Conservation (phyloP, 805 yeast species). For the Teunomyces cretensis region DNA sequence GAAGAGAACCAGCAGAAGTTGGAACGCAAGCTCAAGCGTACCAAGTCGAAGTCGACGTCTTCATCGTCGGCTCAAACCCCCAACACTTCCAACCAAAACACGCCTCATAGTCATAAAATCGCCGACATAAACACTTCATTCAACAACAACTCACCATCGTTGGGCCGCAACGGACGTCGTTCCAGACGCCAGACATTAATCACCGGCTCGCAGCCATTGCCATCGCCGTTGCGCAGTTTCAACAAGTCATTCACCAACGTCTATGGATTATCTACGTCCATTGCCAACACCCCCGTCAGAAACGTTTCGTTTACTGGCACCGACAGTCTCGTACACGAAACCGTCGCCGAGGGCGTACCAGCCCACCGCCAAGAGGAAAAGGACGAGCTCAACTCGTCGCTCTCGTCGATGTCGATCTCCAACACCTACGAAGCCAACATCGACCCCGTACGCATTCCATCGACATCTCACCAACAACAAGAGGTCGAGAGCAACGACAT, state of each 20-base stretch:
- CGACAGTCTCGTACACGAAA: neutral
- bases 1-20: constrained; percentile 51
- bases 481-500: constrained; percentile 9
- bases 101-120: neutral
- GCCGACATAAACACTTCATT: neutral
- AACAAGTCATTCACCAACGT: constrained; percentile 39
- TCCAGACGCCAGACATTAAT: constrained; percentile 73
- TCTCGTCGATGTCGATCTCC: constrained; percentile 44
- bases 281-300: constrained; percentile 40
- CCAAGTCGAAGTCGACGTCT: constrained; percentile 12
- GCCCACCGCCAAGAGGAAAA: constrained; percentile 11
- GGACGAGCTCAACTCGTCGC: constrained; percentile 34
- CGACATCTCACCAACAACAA: constrained; percentile 9
- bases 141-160: constrained; percentile 31
- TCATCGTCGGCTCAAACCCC: constrained; percentile 1
- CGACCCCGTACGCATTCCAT: constrained; percentile 12
- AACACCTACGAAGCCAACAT: constrained; percentile 16
- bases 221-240: constrained; percentile 75
- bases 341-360: neutral
- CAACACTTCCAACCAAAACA: constrained; percentile 1
- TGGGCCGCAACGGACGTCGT: constrained; percentile 48
- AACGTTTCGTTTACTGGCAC: constrained; percentile 10
- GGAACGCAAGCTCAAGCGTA: constrained; percentile 41
- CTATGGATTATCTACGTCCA: constrained; percentile 37
- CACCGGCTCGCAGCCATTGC: constrained; percentile 90